Base-by-base conservation (phyloP, 129 eudicot genomes). In the Chrysanthemum seticuspe region DNA sequence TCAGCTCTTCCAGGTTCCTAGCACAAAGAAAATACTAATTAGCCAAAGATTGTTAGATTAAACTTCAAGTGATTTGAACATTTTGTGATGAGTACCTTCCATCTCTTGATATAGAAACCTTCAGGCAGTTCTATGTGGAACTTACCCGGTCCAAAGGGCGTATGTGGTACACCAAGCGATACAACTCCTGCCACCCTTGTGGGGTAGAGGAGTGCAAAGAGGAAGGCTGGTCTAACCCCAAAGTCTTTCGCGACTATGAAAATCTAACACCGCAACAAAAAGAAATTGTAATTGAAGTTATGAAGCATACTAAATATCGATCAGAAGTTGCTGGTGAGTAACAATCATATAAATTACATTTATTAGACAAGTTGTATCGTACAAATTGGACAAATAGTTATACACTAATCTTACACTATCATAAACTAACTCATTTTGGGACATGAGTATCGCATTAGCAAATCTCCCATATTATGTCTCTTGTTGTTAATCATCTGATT, bases 31-130 rank as follows among this genome's bases (percentile, higher is more conserved):
- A 7, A 10, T 40, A 36, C 3, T 29, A 34, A 8, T 40, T 6
- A 40, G 47, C 10, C 7, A 40, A 40, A 40, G 47, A 40, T 40
- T 40, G 10, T 40, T 40, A 7, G 10, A 40, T 40, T 1, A 40
- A 40, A 40, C 10, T 1, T 10, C 47, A 40, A 7, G 10, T 40
- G 8, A 40, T 10, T 40, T 40, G 1, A 44, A 15, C 2, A 4
- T 15, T 36, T 7, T 7, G 47, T 0, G 47, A 40, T 40, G 57
- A 58, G 63, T 72, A 61, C 91, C 88, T 67, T 56, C 91, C 91
- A 87, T 73, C 91, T 79, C 25, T 68, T 53, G 52, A 84, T 45
- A 56, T 81, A 84, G 79, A 87, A 83, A 6, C 91, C 91, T 76
- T 85, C 74, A 13, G 88, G 88, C 73, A 78, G 45, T 48, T 40